Evolutionary conservation across 2,329 filamentous ascomycete genomes (phyloP), one percentile per base, ranked within the genome.

Genomic region (Exophiala spinifera): DNA sequence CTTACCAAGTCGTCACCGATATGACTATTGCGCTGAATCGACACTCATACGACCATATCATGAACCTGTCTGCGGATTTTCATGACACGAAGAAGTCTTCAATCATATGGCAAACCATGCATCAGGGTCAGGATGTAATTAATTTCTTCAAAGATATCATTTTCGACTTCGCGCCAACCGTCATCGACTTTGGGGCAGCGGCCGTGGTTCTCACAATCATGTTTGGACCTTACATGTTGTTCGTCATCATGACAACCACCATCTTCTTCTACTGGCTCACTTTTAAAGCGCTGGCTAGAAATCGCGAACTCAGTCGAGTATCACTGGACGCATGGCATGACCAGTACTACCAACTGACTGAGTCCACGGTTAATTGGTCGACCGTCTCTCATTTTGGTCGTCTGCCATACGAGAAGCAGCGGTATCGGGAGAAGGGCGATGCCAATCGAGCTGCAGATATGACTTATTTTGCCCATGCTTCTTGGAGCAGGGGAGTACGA

Each of bases 61-160:
- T 89, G 77, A 75, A 73, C n/a, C 74, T 88, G 1, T 85, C 83
- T 0, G 85, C 85, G 72, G 84, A 88, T 57, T 89, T 88, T 51
- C 86, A 89, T 64, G 81, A 82, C 15, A 78, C 79, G 46, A 85
- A 86, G 59, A 78, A 81, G 50, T 84, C 82, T 1, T 84, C 82
- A 1, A 81, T 86, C 57, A 74, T 89, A 0, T 81, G 84, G 66
- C 80, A 82, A 59, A 79, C 83, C 2, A 78, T 88, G n/a, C 76
- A 79, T 47, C 84, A 86, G 61, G 86, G 83, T 0, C 74, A 78
- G 37, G 77, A 82, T 1, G 70, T 88, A 11, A 80, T 80, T 39
- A 73, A 79, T 34, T 68, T 88, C 1, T 70, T 88, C 10, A 80
- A 86, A 42, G 78, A 78, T 36, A 69, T 84, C 3, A 68, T 83